Evolutionary conservation across 768 basidiomycete genomes (phyloP), one percentile per base, ranked within the genome.

Genomic region (Boletus reticuloceps): DNA sequence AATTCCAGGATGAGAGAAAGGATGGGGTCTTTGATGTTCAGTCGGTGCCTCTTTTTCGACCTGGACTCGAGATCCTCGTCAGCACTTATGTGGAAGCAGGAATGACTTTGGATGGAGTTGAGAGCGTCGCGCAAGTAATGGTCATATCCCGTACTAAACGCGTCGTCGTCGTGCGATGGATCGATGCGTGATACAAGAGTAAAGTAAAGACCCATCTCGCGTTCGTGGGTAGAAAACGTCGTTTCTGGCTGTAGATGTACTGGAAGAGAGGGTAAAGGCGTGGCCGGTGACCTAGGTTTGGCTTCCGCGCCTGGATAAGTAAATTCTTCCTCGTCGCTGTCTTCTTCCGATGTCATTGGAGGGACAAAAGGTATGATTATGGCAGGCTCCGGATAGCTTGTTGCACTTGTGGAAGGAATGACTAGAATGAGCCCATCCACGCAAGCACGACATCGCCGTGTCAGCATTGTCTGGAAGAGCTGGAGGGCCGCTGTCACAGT

Each of bases 111-210:
- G 47, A 92, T 85, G 12, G 82, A 77, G 31, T 79, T 61, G 17
- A 92, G 69, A 8, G 90, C 91, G 60, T 94, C 92, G 27, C 79
- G 78, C 34, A 94, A 79, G 70, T 94, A 94, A 62, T 89, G 85
- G 42, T 90, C 86, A 58, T 92, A 91, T 22, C 89, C 87, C 4
- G 91, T 92, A 68, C 90, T 92, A 74, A 92, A 91, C 16, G 78
- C 81, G 58, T 89, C 85, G 38, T 79, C 80, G 57, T 75, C 78
- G 61, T 89, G 84, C 17, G 80, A 79, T 27, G 87, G 86, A 62
- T 91, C 85, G 17, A 90, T 79, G 16, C 87, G 82, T n/a, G 88
- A 89, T 17, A 94, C 83, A 2, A 91, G 79, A 22, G 85, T 76
- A 48, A 89, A 78, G 61, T 94, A 94, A 22, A 94, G 78, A 6